A percentile compares a stretch with the other conserved stretches of the same genome.
These are phyloP conservation scores for Penicillium malachiteum DNA, from an alignment of 495 filamentous ascomycete genomes.

Conservation along the genomic window DNA sequence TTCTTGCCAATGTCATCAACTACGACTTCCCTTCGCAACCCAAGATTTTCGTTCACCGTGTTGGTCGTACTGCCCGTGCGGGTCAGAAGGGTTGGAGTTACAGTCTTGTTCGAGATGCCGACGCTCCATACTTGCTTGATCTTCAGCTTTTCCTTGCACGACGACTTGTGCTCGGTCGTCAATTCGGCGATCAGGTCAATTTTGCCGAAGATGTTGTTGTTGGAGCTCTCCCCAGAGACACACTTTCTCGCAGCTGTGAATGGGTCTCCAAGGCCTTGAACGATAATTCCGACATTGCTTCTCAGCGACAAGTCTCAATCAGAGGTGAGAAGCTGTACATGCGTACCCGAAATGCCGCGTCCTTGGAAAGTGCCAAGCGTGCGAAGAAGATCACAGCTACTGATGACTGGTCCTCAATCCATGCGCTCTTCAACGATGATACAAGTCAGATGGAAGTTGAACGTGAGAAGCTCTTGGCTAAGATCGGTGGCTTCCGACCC, in stretches of 20 bases:
- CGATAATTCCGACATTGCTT: constrained; percentile 69
- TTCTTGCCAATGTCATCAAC: constrained; percentile 96
- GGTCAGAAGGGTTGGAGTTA: constrained; percentile 93
- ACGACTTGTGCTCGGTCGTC: constrained; percentile 67
- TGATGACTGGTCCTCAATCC: constrained; percentile 65
- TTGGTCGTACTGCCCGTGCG: constrained; percentile 91
- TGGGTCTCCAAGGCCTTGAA: constrained; percentile 73
- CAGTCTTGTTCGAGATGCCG: constrained; percentile 79
- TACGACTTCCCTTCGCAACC: constrained; percentile 97
- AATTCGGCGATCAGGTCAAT: constrained; percentile 53
- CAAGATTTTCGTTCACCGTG: constrained; percentile 94
- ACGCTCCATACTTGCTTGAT: constrained; percentile 88
- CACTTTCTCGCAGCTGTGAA: constrained; percentile 71
- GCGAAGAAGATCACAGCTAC: constrained; percentile 69
- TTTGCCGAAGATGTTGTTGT: constrained; percentile 80
- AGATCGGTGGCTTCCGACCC: constrained; percentile 82
- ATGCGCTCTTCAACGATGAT: constrained; percentile 73
- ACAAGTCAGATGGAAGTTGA: constrained; percentile 62
- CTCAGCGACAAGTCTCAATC: constrained; percentile 67
- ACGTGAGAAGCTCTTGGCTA: constrained; percentile 79
- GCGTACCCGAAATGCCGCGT: constrained; percentile 84
- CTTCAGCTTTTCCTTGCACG: constrained; percentile 91
- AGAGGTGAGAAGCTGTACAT: constrained; percentile 93
- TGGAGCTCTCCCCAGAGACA: constrained; percentile 66
- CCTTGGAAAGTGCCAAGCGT: constrained; percentile 81